These are phyloP conservation scores for Glycyrrhiza uralensis DNA, from an alignment of 306 rosid species.

Conservation along the genomic window DNA sequence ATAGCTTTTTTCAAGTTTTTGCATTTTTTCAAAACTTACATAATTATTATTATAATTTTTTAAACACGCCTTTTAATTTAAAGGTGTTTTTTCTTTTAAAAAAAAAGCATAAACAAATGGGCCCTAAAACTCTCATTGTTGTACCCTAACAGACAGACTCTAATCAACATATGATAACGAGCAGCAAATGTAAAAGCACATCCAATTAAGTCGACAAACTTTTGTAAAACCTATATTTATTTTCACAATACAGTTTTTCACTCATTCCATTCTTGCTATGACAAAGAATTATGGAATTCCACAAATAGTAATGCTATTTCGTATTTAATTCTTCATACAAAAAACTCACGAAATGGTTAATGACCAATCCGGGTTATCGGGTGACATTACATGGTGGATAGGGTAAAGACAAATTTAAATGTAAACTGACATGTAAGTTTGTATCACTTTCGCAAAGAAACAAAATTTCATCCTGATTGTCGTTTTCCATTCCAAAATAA, in stretches of 20 bases:
- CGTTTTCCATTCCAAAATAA: slow-evolving; percentile 6
- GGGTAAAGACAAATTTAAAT: not conserved
- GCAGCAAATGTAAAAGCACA: not conserved
- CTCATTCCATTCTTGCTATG: slow-evolving; percentile 9
- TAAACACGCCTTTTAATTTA: not conserved
- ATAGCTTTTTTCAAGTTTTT: not conserved
- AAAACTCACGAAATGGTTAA: not conserved
- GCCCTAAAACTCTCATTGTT: not conserved
- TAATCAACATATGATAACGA: not conserved
- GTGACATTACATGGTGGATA: not conserved
- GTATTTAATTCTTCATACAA: not conserved
- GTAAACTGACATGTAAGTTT: not conserved
- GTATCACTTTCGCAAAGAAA: not conserved
- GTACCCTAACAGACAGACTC: not conserved
- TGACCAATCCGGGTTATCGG: not conserved
- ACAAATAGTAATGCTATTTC: not conserved
- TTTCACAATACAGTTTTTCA: slow-evolving; percentile 10
- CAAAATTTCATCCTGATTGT: not conserved
- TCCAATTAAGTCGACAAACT: not conserved
- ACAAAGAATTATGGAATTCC: slow-evolving; percentile 12
- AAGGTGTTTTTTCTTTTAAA: not conserved
- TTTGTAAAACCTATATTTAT: slow-evolving; percentile 1
- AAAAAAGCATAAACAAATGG: not conserved
- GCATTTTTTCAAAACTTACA: not conserved
- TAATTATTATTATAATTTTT: not conserved